phyloP scores from a whole-genome alignment of 169 alveolate genomes.

The Plasmodium coatneyi region DNA sequence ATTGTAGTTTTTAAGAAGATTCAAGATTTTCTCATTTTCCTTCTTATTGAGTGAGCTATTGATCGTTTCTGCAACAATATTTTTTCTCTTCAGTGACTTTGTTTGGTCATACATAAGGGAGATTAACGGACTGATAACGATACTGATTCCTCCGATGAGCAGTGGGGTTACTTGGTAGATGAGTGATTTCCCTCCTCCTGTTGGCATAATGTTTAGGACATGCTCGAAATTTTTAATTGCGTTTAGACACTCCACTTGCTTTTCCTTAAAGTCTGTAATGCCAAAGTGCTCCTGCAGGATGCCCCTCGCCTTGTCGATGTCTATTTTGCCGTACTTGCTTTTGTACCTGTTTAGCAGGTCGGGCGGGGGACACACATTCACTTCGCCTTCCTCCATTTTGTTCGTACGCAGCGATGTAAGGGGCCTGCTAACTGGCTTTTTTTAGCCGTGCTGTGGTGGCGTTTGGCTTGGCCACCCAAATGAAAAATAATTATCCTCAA shows the following conservation, averaged over 20 bases:
- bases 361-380: not conserved
- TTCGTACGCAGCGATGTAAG: not conserved
- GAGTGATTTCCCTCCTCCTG: conserved; percentile 98
- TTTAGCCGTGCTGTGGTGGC: not conserved
- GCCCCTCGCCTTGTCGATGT: conserved; percentile 23
- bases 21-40: conserved; percentile 62
- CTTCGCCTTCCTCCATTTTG: not conserved
- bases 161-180: conserved; percentile 95
- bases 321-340: conserved; percentile 36
- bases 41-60: conserved; percentile 71
- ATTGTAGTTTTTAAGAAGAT: conserved; percentile 22
- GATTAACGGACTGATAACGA: conserved; percentile 96
- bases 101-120: conserved; percentile 96
- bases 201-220: conserved; percentile 94
- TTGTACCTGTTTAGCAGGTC: conserved; percentile 14
- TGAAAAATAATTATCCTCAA: not conserved
- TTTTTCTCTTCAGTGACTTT: conserved; percentile 86
- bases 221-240: conserved; percentile 90
- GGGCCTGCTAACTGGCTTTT: not conserved
- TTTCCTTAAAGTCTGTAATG: conserved; percentile 85
- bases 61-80: conserved; percentile 85
- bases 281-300: conserved; percentile 69
- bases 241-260: conserved; percentile 93
- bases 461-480: not conserved
- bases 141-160: conserved; percentile 91